Base-by-base conservation (phyloP, 1,284 basidiomycete species). In the Microbotryum violaceum region DNA sequence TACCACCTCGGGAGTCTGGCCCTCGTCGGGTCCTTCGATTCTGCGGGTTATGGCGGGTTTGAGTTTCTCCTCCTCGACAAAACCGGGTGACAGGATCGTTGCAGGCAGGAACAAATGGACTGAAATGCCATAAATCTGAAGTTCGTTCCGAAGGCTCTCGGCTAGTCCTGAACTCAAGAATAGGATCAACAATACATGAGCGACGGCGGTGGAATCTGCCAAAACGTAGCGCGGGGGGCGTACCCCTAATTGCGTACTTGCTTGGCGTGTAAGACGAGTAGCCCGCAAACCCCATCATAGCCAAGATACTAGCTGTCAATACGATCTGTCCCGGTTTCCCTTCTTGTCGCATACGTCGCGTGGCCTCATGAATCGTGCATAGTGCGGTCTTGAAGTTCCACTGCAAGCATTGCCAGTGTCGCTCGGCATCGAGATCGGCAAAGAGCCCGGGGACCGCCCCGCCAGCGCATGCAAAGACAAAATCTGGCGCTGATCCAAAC, bases 211-310 rank as follows among this genome's bases (percentile, higher is more conserved):
- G 10, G 21, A 21, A 57, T 16, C 37, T 14, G 16, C 14, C 5
- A 42, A 42, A 18, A 14, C 2, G 37, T 42, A 18, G 16, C 16
- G 37, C 12, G 37, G 10, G 14, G 37, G 9, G 62, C 72, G 54
- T 70, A 89, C 91, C 92, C 77, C 91, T 80, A 18, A 97, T 76
- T 12, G 94, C 94, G 70, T 88, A 86, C 75, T 97, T 97, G 54
- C 85, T 88, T 0, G 93, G 91, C 1, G 88, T 79, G 74, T 98
- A 97, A 2, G 86, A 82, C 4, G 87, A 80, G 71, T 88, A 97
- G 1, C 94, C 93, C 20, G 89, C 78, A 55, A 97, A 81, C 1
- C 85, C 82, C 78, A 91, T 87, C 68, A 87, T 84, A 0, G 86
- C 88, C 18, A 94, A 75, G n/a, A 86, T 82, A 0, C 89, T 92